These are phyloP conservation scores for Colletotrichum sp. DNA, from an alignment of 2,329 filamentous ascomycete genomes.

Conservation along the genomic window DNA sequence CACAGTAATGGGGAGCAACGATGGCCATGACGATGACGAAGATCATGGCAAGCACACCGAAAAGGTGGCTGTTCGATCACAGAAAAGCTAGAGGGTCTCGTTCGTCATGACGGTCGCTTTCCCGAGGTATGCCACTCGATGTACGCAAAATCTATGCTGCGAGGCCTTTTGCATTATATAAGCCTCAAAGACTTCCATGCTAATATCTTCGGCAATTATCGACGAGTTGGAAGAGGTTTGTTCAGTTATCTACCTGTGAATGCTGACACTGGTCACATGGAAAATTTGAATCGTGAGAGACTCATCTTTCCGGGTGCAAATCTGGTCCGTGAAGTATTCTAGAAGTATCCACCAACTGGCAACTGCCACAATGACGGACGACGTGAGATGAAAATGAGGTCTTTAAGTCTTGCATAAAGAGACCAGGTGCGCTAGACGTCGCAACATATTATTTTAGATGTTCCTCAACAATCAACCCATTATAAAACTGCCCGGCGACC, in stretches of 20 bases:
- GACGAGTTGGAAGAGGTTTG: background rate
- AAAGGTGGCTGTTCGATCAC: too few species aligned
- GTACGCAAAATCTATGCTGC: background rate
- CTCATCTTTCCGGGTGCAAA: accelerated
- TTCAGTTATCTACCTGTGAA: too few species aligned
- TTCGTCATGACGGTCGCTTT: too few species aligned
- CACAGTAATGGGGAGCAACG: too few species aligned
- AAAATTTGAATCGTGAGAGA: too few species aligned
- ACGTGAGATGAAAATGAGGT: accelerated
- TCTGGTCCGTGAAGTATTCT: background rate
- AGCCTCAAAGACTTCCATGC: too few species aligned
- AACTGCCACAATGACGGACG: accelerated
- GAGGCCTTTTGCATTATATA: background rate
- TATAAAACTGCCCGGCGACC: too few species aligned
- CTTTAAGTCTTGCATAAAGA: accelerated
- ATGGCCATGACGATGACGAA: too few species aligned
- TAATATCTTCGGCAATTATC: background rate
- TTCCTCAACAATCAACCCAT: too few species aligned
- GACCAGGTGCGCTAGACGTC: accelerated
- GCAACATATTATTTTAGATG: background rate
- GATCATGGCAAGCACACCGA: too few species aligned
- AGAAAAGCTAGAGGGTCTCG: too few species aligned
- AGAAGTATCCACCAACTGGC: background rate
- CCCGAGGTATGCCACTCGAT: background rate
- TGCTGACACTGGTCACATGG: background rate